Percentiles rank a stretch among this genome's conserved stretches.
Evolutionary conservation across 495 filamentous ascomycete species (phyloP).

Genomic region (Penicillium canescens): DNA sequence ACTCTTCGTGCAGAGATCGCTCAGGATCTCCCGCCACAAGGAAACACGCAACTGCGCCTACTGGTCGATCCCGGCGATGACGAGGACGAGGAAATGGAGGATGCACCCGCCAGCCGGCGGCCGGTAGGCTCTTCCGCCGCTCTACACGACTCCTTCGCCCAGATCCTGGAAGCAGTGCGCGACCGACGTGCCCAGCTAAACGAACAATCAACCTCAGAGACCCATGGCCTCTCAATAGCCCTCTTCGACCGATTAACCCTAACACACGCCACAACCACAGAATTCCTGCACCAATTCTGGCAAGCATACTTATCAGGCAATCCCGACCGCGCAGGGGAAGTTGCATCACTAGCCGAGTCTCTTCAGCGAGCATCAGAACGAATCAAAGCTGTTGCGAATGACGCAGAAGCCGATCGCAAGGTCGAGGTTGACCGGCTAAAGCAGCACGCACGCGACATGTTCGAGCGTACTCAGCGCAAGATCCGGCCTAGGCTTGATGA

Average conservation of each 20-base stretch:
- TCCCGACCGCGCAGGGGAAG: conserved; percentile 70
- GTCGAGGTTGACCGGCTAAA: conserved; percentile 58
- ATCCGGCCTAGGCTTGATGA: conserved; percentile 61
- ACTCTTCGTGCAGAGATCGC: conserved; percentile 64
- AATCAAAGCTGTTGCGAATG: conserved; percentile 75
- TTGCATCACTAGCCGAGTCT: conserved; percentile 74
- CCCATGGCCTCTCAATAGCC: conserved; percentile 61
- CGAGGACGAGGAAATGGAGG: conserved; percentile 52
- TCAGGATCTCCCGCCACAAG: conserved; percentile 48
- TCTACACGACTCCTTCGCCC: conserved; percentile 37
- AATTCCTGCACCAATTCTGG: conserved; percentile 98
- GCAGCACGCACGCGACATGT: conserved; percentile 65
- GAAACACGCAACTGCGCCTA: conserved; percentile 49
- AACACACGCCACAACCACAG: conserved; percentile 88
- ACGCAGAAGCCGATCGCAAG: conserved; percentile 73
- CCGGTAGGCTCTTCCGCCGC: conserved; percentile 38
- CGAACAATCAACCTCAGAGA: conserved; percentile 35
- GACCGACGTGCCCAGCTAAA: conserved; percentile 40
- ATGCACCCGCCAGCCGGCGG: conserved; percentile 37
- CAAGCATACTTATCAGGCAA: conserved; percentile 82
- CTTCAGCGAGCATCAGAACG: conserved; percentile 73
- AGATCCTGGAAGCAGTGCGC: conserved; percentile 46
- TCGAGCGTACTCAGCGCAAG: conserved; percentile 68
- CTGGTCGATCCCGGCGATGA: conserved; percentile 61
- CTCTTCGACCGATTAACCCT: conserved; percentile 75